phyloP scores from a whole-genome alignment of 2,329 filamentous ascomycete genomes.

The Phialophora chinensis region DNA sequence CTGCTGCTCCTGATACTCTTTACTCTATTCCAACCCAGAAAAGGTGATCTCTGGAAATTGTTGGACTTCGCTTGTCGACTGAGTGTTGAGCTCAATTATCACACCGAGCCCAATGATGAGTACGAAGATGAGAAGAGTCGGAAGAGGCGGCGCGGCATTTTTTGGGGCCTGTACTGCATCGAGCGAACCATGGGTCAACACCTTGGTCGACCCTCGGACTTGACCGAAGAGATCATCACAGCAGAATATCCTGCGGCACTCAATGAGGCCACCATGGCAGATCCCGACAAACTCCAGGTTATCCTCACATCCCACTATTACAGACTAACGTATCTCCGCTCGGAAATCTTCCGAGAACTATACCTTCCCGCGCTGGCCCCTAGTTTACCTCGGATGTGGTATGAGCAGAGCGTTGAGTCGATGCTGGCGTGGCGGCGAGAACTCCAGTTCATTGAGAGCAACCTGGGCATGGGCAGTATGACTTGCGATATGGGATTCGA shows the following conservation, averaged over 20 bases:
- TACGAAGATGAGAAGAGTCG: conserved; percentile 39
- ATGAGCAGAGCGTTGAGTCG: conserved; percentile 39
- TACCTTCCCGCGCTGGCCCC: conserved; percentile 42
- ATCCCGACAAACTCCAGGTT: conserved; percentile 37
- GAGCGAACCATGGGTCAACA: conserved; percentile 48
- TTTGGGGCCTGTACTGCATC: conserved; percentile 48
- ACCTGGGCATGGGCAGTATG: conserved; percentile 41
- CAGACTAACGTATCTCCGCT: conserved; percentile 46
- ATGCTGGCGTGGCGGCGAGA: conserved; percentile 40
- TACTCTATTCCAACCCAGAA: conserved; percentile 40
- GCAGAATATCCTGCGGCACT: conserved; percentile 44
- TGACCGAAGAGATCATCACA: conserved; percentile 48
- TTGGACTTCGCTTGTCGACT: conserved; percentile 43
- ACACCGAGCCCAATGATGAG: conserved; percentile 43
- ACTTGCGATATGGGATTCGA: conserved; percentile 45
- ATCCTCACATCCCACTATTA: conserved; percentile 46
- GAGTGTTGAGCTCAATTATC: conserved; percentile 45
- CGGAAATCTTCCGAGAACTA: conserved; percentile 45
- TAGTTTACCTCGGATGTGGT: conserved; percentile 40
- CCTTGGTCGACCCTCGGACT: conserved; percentile 47
- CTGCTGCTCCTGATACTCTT: conserved; percentile 42
- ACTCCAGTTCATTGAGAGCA: conserved; percentile 33
- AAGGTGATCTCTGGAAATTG: conserved; percentile 42
- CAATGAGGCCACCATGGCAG: conserved; percentile 28
- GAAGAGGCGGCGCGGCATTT: conserved; percentile 41